A percentile compares a stretch with the other conserved stretches of the same genome.
Conservation (phyloP, 1,284 basidiomycete genomes). For the Sphaerobolus stellatus region DNA sequence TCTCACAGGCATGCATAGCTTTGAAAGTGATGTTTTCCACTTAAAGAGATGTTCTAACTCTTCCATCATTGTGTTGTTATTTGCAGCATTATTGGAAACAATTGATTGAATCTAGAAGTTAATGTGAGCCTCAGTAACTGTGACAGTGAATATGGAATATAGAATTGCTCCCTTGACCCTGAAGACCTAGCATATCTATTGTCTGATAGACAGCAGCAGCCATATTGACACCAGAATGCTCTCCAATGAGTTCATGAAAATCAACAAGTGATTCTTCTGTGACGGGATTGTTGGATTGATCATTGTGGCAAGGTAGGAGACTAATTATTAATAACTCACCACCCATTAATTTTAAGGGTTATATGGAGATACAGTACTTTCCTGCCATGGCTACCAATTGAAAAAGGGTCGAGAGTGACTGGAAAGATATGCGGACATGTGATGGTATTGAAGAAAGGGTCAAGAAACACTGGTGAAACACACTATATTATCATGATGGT, state of each 20-base stretch:
- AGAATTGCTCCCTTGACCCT: slow-evolving; percentile 8
- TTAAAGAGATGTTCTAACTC: neutral
- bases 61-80: slow-evolving; percentile 15
- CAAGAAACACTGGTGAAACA: too few relatives aligned
- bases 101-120: slow-evolving; percentile 8
- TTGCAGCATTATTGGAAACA: slow-evolving; percentile 13
- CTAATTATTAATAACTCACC: too few relatives aligned
- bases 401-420: too few relatives aligned
- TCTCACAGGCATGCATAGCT: slow-evolving; percentile 3
- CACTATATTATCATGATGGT: too few relatives aligned
- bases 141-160: neutral
- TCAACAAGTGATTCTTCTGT: slow-evolving; percentile 15
- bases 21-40: neutral
- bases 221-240: slow-evolving; percentile 17
- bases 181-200: slow-evolving; percentile 4
- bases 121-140: too few relatives aligned
- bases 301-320: too few relatives aligned
- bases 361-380: too few relatives aligned
- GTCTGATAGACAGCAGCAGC: slow-evolving; percentile 13
- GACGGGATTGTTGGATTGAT: too few relatives aligned
- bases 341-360: too few relatives aligned
- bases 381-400: too few relatives aligned
- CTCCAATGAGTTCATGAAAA: slow-evolving; percentile 14
- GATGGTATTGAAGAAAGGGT: too few relatives aligned
- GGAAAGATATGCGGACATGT: too few relatives aligned